A percentile compares a stretch with the other conserved stretches of the same genome.
These are phyloP conservation scores for Simmondsia chinensis DNA, from an alignment of 148 eudicot genomes.

Conservation along the genomic window DNA sequence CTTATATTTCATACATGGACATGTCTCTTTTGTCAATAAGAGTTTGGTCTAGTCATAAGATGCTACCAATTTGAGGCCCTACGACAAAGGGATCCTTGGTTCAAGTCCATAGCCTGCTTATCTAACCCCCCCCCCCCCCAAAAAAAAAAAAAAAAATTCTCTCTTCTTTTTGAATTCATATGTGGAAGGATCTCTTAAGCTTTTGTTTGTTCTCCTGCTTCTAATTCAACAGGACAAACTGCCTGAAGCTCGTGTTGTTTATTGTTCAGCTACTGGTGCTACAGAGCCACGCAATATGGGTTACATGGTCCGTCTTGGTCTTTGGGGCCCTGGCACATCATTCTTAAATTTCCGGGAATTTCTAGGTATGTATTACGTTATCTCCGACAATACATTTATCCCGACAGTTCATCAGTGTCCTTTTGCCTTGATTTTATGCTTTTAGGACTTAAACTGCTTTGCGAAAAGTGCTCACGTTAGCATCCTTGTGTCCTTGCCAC, in stretches of 20 bases:
- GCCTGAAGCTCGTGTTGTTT: conserved; percentile 95
- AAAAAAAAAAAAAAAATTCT: too few species aligned
- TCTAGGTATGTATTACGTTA: conserved; percentile 42
- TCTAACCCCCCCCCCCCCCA: too few species aligned
- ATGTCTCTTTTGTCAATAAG: too few species aligned
- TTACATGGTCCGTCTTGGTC: conserved; percentile 98
- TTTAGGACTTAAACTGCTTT: too few species aligned
- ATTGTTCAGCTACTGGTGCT: conserved; percentile 99
- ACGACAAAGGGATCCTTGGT: too few species aligned
- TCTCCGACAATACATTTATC: neutral
- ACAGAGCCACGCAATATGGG: conserved; percentile 98
- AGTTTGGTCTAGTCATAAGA: too few species aligned
- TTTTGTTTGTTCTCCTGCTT: conserved; percentile 10
- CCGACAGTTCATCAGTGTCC: neutral
- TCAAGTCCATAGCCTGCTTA: too few species aligned
- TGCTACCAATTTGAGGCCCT: too few species aligned
- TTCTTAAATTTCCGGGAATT: conserved; percentile 71
- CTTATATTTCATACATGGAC: too few species aligned
- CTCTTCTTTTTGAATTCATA: neutral
- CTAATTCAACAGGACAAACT: conserved; percentile 58
- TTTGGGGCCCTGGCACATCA: conserved; percentile 95
- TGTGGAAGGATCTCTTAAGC: conserved; percentile 8
- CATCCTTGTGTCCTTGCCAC: too few species aligned
- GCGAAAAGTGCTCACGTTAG: too few species aligned
- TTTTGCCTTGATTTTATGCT: neutral